Conservation (phyloP, 2,329 filamentous ascomycete genomes). For the Fusarium stilboides region DNA sequence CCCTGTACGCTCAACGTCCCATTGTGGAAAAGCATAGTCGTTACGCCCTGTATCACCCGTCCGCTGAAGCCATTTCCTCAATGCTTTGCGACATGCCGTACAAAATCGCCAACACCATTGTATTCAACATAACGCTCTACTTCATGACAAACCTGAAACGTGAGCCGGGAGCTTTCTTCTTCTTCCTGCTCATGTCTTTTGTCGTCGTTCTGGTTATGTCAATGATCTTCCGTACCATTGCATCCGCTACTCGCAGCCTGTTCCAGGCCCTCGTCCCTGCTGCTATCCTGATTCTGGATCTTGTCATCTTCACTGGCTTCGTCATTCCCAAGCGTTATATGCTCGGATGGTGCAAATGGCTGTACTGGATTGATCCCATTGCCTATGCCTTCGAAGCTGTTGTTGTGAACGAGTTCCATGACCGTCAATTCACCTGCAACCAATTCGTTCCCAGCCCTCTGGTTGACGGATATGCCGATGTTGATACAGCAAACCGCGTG, state of each 20-base stretch:
- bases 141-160: constrained; percentile 89
- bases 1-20: constrained; percentile 88
- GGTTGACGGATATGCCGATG: constrained; percentile 48
- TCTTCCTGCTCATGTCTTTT: constrained; percentile 85
- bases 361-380: constrained; percentile 85
- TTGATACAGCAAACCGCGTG: constrained; percentile 52
- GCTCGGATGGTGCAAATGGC: constrained; percentile 86
- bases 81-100: constrained; percentile 91
- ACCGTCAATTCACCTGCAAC: constrained; percentile 70
- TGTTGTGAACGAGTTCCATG: constrained; percentile 86
- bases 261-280: constrained; percentile 52
- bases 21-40: constrained; percentile 92
- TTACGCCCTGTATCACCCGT: constrained; percentile 92
- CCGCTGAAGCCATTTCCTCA: constrained; percentile 87
- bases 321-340: constrained; percentile 77
- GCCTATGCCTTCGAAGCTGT: constrained; percentile 85
- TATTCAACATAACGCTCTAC: constrained; percentile 86
- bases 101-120: constrained; percentile 78
- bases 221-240: constrained; percentile 69
- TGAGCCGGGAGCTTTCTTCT: constrained; percentile 84
- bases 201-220: constrained; percentile 79
- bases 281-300: constrained; percentile 49
- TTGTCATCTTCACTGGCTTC: constrained; percentile 81
- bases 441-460: constrained; percentile 59
- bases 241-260: constrained; percentile 48